Conservation (phyloP, 2,329 filamentous ascomycete genomes). For the Hymenoscyphus scutula region DNA sequence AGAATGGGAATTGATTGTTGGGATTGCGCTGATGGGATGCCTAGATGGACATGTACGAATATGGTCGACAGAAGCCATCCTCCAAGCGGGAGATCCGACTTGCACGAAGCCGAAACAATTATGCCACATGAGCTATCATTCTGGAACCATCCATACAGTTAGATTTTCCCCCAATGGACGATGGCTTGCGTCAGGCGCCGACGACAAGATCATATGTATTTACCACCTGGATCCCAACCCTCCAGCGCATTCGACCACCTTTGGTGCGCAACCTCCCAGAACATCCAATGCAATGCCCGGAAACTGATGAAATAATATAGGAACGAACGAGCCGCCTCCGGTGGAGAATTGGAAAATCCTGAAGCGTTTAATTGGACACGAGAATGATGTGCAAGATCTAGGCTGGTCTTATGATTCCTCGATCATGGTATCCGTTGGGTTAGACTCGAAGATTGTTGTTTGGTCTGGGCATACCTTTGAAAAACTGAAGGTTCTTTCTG, state of each 20-base stretch:
- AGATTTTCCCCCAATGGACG: conserved; percentile 94
- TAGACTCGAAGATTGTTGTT: conserved; percentile 97
- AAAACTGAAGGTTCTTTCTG: conserved; percentile 88
- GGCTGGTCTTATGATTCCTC: conserved; percentile 97
- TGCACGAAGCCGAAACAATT: conserved; percentile 85
- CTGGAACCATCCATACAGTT: conserved; percentile 94
- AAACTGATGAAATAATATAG: conserved; percentile 34
- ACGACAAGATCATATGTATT: conserved; percentile 98
- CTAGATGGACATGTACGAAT: conserved; percentile 92
- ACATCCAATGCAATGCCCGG: background rate
- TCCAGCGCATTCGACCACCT: conserved; percentile 72
- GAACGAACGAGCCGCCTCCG: conserved; percentile 83
- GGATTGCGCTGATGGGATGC: conserved; percentile 26
- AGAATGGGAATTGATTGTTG: conserved; percentile 1
- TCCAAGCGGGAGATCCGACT: conserved; percentile 69
- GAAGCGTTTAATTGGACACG: conserved; percentile 89
- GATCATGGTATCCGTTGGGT: conserved; percentile 88
- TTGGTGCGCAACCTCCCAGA: conserved; percentile 54
- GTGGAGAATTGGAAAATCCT: conserved; percentile 98
- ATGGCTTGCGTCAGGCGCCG: conserved; percentile 93
- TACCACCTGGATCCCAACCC: conserved; percentile 81
- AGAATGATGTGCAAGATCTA: conserved; percentile 97
- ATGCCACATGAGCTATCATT: conserved; percentile 97
- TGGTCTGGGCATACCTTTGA: conserved; percentile 99
- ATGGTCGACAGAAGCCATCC: conserved; percentile 94